Base-by-base conservation (phyloP, 305 asterid genomes). In the Ruellia speciosa region DNA sequence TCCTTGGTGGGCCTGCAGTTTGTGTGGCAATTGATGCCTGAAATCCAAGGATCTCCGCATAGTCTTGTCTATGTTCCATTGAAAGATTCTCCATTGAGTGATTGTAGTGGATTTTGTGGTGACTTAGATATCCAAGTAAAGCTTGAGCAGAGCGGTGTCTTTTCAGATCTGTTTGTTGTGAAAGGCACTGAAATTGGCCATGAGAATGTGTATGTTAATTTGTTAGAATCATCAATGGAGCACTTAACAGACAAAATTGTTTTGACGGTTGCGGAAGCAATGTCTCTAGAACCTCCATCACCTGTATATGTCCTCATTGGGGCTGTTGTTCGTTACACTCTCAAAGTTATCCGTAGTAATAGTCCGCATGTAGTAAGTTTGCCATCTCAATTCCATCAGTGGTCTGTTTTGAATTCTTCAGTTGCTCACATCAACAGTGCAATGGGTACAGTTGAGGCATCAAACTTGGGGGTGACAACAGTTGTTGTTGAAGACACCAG, bases 201-300 rank as follows among this genome's bases (percentile, higher is more conserved):
- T 54, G 95, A 90, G 76, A 72, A 73, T 71, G 96, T 90, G 63
- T 76, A 88, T 56, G 95, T 85, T 59, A 85, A 67, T 74, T 68
- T 90, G 79, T 69, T 76, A 62, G 97, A 87, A 68, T 88, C 87
- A n/a, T 79, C 84, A 39, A 63, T 74, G 41, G 74, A 72, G 64
- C 70, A 77, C 60, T 65, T 82, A 81, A 77, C 50, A n/a, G 97
- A 90, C 75, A 75, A 81, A 63, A 78, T 90, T 78, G 77, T 69
- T 50, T 73, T 90, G 72, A 90, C 96, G 24, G 95, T 87, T 43
- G 96, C 97, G 45, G 97, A 90, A 85, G 97, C 96, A 41, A 90
- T 90, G 89, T 81, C 94, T 71, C 79, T 90, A 9, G 80, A 87
- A 60, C 97, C 97, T 68, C 84, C 90, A 6, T 90, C 97, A 10